Evolutionary conservation across 495 filamentous ascomycete species (phyloP), one percentile per base, ranked within the genome.

Genomic region (Cercophora scortea): DNA sequence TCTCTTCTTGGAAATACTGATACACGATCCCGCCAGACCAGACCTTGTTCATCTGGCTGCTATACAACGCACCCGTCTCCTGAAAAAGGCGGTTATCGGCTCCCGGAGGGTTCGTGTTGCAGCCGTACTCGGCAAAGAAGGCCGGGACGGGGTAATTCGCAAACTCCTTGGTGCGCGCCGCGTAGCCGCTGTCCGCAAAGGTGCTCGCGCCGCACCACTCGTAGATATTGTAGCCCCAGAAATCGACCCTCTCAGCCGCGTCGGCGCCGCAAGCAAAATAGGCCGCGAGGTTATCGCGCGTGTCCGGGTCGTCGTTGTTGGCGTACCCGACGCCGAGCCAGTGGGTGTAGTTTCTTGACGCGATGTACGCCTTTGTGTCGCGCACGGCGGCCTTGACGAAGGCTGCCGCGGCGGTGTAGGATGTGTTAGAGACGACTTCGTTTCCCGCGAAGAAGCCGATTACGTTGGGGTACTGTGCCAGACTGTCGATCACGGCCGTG

Each of bases 221-320:
- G 73, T 97, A 97, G 75, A 96, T 92, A 72, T 97, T 98, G 80
- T 96, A 96, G 49, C 93, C 93, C 89, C 89, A 96, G 77, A 90
- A 96, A 67, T 97, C 92, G 55, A 96, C 90, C 38, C 81, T 71
- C 12, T 79, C 74, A n/a, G n/a, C n/a, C 0, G 71, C 71, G 19
- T 72, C 50, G 33, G 79, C 65, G 47, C 86, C 87, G 62, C 93
- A 98, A 79, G 96, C 87, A 76, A 98, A 93, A 73, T 93, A 98
- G 64, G 89, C 70, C 32, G 88, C 89, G 58, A 97, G 79, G 59
- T 86, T 64, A 39, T 67, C 70, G 53, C 93, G 88, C 59, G 95
- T 96, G 8, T 79, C 71, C 1, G 81, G 71, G 59, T 94, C 89
- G 63, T 98, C 93, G 65, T 93, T 91, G 63, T 90, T 89, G 40